Base-by-base conservation (phyloP, 1,284 basidiomycete species). In the Gymnopus androsaceus region DNA sequence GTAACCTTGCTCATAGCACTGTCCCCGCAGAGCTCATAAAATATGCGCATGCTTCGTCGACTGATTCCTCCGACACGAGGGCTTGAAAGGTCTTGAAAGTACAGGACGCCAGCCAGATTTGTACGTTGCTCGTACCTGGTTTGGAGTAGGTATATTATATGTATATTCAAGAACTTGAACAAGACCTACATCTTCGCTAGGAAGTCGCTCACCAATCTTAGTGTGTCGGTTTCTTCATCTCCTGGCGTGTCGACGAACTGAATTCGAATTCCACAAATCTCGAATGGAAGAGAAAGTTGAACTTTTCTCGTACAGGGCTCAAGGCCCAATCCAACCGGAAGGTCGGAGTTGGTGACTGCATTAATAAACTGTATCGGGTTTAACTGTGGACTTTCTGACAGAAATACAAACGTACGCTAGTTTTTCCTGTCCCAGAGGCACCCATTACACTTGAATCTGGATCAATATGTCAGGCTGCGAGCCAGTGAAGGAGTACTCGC, bases 51-150 rank as follows among this genome's bases (percentile, higher is more conserved):
- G 63, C 78, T 83, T 42, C 77, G 75, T 21, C 70, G 69, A n/a
- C 78, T 77, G 23, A 77, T 76, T 27, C 81, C 80, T 37, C 76
- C 77, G 63, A 83, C 72, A 23, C 79, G 68, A 64, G 73, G 69
- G 60, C 83, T 81, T 48, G 78, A 74, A 59, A 83, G 83, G 4
- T 78, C 74, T 59, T 83, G 81, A 67, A 82, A 70, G 66, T 83
- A 83, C 45, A 83, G 74, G 63, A 83, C 71, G 0, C 82, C 82
- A 2, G 74, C 70, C 19, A 83, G 69, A 50, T 72, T 75, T 51
- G 61, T 63, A 27, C 73, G 75, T 42, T 72, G 67, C 57, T 75
- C 68, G 58, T 79, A 73, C 50, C 78, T 81, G 61, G 31, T 6
- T 54, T 55, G 48, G 44, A 34, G 25, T 15, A 3, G 9, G 37